Percentiles rank a stretch among this genome's conserved stretches.
These are phyloP conservation scores for Suillus luteus DNA, from an alignment of 768 basidiomycete species.

Conservation along the genomic window DNA sequence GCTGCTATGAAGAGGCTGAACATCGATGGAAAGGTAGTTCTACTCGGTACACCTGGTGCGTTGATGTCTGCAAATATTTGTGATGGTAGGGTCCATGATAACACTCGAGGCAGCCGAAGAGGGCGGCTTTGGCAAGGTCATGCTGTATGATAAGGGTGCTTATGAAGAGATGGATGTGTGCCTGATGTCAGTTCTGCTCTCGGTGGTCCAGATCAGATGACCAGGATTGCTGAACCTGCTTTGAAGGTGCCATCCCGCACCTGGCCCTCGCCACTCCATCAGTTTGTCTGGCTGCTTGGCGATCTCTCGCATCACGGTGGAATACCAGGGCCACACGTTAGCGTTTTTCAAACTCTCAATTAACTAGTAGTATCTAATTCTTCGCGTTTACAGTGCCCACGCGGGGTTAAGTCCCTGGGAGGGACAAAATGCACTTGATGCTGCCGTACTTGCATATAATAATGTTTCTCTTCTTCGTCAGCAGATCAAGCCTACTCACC, in stretches of 20 bases:
- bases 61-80: not conserved
- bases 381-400: conserved; percentile 51
- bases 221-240: not conserved
- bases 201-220: not conserved
- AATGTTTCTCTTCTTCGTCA: conserved; percentile 78
- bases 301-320: conserved; percentile 52
- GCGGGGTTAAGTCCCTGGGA: conserved; percentile 81
- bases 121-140: conserved; percentile 67
- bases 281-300: conserved; percentile 64
- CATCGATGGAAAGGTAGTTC: conserved; percentile 61
- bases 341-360: conserved; percentile 13
- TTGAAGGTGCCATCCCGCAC: conserved; percentile 70
- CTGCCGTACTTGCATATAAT: conserved; percentile 75
- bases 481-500: conserved; percentile 69
- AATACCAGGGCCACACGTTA: conserved; percentile 71
- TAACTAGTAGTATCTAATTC: not conserved
- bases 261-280: conserved; percentile 64
- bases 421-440: conserved; percentile 75
- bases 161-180: conserved; percentile 74
- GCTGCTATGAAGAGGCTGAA: conserved; percentile 56
- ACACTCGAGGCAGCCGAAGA: conserved; percentile 57
- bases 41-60: conserved; percentile 73
- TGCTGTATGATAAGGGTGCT: conserved; percentile 62
- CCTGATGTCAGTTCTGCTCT: conserved; percentile 49
- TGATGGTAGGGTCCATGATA: not conserved